Evolutionary conservation across 2,329 filamentous ascomycete genomes (phyloP).

Genomic region (Pseudogymnoascus sp.): DNA sequence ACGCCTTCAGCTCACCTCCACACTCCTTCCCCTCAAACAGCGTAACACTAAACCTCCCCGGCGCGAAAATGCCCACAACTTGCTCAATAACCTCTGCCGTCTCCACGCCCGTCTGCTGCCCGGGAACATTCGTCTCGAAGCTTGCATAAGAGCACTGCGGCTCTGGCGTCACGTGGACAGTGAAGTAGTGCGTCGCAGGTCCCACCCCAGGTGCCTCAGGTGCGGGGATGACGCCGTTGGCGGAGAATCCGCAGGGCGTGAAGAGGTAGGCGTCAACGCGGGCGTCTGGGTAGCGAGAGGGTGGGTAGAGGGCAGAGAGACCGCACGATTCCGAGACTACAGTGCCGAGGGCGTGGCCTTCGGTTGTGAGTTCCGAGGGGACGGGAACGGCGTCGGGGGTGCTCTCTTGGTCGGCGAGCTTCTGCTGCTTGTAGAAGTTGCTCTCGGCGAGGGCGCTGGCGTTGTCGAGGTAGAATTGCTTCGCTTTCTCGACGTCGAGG

Average conservation of each 20-base stretch:
- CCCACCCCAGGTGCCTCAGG: slow-evolving; percentile 42
- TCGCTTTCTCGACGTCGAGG: slow-evolving; percentile 58
- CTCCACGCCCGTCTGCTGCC: slow-evolving; percentile 76
- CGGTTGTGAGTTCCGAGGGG: slow-evolving; percentile 72
- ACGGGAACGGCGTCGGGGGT: slow-evolving; percentile 48
- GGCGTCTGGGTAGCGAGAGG: slow-evolving; percentile 79
- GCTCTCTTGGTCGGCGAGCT: slow-evolving; percentile 54
- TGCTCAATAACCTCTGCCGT: slow-evolving; percentile 88
- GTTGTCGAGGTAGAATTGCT: slow-evolving; percentile 67
- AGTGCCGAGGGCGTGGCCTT: slow-evolving; percentile 87
- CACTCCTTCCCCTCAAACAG: slow-evolving; percentile 78
- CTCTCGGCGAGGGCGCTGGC: slow-evolving; percentile 86
- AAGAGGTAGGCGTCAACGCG: slow-evolving; percentile 95
- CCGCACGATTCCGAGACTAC: slow-evolving; percentile 88
- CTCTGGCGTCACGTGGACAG: slow-evolving; percentile 95
- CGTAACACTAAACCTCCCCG: slow-evolving; percentile 94
- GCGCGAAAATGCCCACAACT: slow-evolving; percentile 92
- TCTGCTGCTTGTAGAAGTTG: slow-evolving; percentile 56
- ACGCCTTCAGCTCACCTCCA: slow-evolving; percentile 25
- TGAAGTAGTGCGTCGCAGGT: slow-evolving; percentile 74
- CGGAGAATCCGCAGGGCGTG: slow-evolving; percentile 92
- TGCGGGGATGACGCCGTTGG: slow-evolving; percentile 88
- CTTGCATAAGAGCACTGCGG: slow-evolving; percentile 95
- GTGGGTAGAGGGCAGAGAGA: slow-evolving; percentile 80
- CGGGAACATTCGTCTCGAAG: slow-evolving; percentile 96